Evolutionary conservation across 2,329 filamentous ascomycete genomes (phyloP), one percentile per base, ranked within the genome.

Genomic region (Microsporum ferrugineum): DNA sequence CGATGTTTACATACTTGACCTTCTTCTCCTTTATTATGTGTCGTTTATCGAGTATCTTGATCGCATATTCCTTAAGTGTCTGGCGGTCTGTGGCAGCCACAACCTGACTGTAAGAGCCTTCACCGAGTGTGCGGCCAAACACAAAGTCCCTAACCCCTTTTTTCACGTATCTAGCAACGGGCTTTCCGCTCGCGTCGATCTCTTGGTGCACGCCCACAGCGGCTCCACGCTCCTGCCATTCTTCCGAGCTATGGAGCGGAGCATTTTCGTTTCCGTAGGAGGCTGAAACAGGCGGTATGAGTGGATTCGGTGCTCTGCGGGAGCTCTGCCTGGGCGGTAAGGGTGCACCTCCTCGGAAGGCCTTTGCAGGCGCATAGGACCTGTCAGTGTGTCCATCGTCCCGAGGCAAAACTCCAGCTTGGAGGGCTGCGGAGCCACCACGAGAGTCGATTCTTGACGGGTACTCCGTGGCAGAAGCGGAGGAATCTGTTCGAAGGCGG

Each of bases 11-110:
- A 71, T 99, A 99, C 80, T 99, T 99, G 70, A 99, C 95, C 81
- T 99, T 99, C 76, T 96, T 97, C 77, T 99, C 94, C 76, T 97
- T 99, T 80, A 99, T 99, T 71, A 99, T 99, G 74, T 99, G 94
- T 69, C 91, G 85, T 77, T 99, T 99, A 76, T 99, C 94, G 55
- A 99, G 83, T 14, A 99, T 92, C 74, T 99, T 99, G 76, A 99
- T 91, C 31, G 94, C 94, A 71, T 97, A 97, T 73, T 99, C 92
- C 69, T 95, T 95, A 62, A 95, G 78, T 0, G 90, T 96, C 73
- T 96, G 90, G 63, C 92, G 86, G 74, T 99, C 94, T 2, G 91
- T 96, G 41, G 91, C 94, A 59, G 94, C 84, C 65, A 94, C 85
- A 41, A 99, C 94, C 6, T 91, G 96, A 70, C 92, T 97, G 81